phyloP scores from a whole-genome alignment of 345 rosid genomes.

The Nasturtium officinale region DNA sequence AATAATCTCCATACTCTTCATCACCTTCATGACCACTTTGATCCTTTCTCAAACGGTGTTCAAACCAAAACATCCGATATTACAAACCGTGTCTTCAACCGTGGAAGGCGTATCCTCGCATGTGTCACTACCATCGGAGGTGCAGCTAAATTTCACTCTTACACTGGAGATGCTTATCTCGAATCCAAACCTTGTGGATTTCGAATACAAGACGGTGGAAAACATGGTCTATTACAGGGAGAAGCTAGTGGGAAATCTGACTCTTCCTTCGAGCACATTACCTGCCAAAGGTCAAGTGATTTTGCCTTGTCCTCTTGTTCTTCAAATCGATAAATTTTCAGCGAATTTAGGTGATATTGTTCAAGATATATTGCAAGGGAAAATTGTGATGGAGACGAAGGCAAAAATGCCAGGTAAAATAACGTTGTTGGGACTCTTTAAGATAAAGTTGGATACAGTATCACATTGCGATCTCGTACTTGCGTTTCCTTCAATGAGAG shows the following conservation, averaged over 20 bases:
- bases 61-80: conserved; percentile 51
- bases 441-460: conserved; percentile 42
- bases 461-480: conserved; percentile 50
- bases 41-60: conserved; percentile 55
- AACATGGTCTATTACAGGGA: conserved; percentile 41
- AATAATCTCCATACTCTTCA: conserved; percentile 36
- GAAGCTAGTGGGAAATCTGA: conserved; percentile 50
- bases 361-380: conserved; percentile 45
- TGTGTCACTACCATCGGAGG: conserved; percentile 37
- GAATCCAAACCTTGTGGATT: conserved; percentile 56
- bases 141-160: conserved; percentile 55
- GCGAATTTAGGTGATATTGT: conserved; percentile 34
- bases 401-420: conserved; percentile 60
- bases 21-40: conserved; percentile 24
- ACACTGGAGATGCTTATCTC: conserved; percentile 45
- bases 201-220: conserved; percentile 53
- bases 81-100: conserved; percentile 46
- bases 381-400: conserved; percentile 46
- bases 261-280: conserved; percentile 47
- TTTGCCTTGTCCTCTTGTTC: conserved; percentile 44
- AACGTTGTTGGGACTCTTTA: conserved; percentile 48
- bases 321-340: conserved; percentile 49
- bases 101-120: conserved; percentile 54
- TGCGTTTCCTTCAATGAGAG: conserved; percentile 44
- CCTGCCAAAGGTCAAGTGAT: conserved; percentile 46